Percentiles rank a stretch among this genome's conserved stretches.
Evolutionary conservation across 1,139 yeast species (phyloP).

Genomic region (Yamadazyma dendronema): DNA sequence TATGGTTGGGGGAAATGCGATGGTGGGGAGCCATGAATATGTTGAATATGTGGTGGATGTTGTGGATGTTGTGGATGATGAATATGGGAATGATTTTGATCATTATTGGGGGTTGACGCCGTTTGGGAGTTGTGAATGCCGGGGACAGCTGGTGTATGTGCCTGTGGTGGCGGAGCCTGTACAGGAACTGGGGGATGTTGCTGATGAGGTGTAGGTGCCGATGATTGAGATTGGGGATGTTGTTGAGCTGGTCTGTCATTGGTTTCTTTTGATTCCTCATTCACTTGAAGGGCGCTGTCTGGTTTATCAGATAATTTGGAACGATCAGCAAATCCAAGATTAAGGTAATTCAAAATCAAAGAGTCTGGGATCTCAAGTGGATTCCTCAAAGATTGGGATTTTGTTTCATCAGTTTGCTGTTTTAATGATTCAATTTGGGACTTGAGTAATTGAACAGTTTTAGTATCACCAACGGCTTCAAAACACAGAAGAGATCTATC

Average conservation of each 20-base stretch:
- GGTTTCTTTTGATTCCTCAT: background rate
- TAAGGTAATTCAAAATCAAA: constrained; percentile 6
- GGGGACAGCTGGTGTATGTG: constrained; percentile 1
- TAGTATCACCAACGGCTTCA: constrained; percentile 17
- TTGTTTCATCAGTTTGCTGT: background rate
- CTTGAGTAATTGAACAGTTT: background rate
- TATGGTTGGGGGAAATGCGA: constrained; percentile 1
- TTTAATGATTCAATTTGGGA: constrained; percentile 1
- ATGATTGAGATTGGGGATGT: background rate
- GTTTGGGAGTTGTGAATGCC: background rate
- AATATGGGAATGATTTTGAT: no score
- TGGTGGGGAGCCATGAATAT: background rate
- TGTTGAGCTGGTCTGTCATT: background rate
- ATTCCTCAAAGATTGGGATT: background rate
- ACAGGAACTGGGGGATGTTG: constrained; percentile 3
- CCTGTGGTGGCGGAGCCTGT: background rate
- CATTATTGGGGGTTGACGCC: no score
- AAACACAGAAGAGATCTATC: constrained; percentile 50
- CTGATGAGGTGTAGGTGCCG: constrained; percentile 1
- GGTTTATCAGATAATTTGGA: constrained; percentile 6
- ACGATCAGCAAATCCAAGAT: constrained; percentile 6
- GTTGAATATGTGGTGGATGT: constrained; percentile 2
- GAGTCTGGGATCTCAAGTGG: constrained; percentile 6
- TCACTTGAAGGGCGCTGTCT: background rate
- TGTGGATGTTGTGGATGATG: background rate